Percentiles rank a stretch among this genome's conserved stretches.
Evolutionary conservation across 208 protist species (phyloP).

Genomic region (Leishmania guyanensis): DNA sequence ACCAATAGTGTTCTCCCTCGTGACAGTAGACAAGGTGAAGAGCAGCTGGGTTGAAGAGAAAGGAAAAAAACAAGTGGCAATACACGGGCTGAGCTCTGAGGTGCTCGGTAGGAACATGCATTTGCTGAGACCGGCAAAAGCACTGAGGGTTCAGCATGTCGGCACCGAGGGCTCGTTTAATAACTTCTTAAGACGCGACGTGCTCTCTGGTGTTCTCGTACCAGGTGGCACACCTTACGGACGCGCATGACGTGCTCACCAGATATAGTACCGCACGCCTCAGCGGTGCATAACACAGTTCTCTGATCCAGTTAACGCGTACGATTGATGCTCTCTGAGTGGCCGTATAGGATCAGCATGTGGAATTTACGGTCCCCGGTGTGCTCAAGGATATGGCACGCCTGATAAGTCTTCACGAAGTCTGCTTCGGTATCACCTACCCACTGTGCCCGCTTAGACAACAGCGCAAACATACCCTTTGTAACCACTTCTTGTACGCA

Average conservation of each 20-base stretch:
- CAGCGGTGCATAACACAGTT: slow-evolving; percentile 58
- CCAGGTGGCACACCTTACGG: slow-evolving; percentile 31
- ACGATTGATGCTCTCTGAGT: slow-evolving; percentile 50
- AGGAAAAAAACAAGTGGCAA: background rate
- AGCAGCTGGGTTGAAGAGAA: background rate
- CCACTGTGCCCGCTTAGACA: slow-evolving; percentile 53
- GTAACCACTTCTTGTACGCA: slow-evolving; percentile 30
- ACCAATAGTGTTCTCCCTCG: background rate
- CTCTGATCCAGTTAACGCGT: slow-evolving; percentile 46
- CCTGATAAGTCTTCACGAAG: slow-evolving; percentile 23
- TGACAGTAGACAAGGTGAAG: background rate
- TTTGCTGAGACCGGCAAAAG: slow-evolving; percentile 49
- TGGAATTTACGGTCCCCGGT: slow-evolving; percentile 90
- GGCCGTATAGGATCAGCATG: slow-evolving; percentile 49
- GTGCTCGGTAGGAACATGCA: slow-evolving; percentile 28
- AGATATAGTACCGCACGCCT: slow-evolving; percentile 58
- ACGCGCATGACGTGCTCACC: slow-evolving; percentile 59
- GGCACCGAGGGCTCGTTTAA: slow-evolving; percentile 76
- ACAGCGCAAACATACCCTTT: slow-evolving; percentile 80
- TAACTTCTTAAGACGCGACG: slow-evolving; percentile 56
- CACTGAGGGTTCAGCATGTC: slow-evolving; percentile 81
- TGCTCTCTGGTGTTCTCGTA: slow-evolving; percentile 47
- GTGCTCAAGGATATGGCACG: slow-evolving; percentile 59
- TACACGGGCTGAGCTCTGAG: slow-evolving; percentile 7
- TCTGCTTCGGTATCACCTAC: slow-evolving; percentile 68